Conservation (phyloP, 2,329 filamentous ascomycete genomes). For the Monosporascus cannonballus region DNA sequence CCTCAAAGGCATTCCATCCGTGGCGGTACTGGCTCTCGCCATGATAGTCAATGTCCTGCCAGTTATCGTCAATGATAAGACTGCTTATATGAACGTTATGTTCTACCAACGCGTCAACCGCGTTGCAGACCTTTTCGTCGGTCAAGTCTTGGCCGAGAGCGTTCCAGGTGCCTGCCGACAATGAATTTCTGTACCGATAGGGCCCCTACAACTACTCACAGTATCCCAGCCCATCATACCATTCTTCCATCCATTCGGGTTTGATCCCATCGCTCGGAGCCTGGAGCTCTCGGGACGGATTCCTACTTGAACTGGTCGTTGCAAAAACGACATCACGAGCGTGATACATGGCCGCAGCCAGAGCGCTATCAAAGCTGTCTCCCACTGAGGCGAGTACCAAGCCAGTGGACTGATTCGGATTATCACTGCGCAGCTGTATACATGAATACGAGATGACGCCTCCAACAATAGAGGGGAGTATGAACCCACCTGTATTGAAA, state of each 20-base stretch:
- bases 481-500: slow-evolving; percentile 58
- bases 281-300: slow-evolving; percentile 40
- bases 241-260: slow-evolving; percentile 70
- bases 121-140: slow-evolving; percentile 70
- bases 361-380: slow-evolving; percentile 65
- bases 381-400: slow-evolving; percentile 66
- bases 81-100: slow-evolving; percentile 73
- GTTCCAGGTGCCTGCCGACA: slow-evolving; percentile 73
- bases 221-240: slow-evolving; percentile 90
- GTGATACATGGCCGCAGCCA: slow-evolving; percentile 80
- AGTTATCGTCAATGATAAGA: slow-evolving; percentile 95
- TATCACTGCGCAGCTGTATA: slow-evolving; percentile 60
- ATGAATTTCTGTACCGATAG: slow-evolving; percentile 1
- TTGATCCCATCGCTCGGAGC: slow-evolving; percentile 43
- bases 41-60: slow-evolving; percentile 66
- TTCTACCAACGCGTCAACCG: slow-evolving; percentile 64
- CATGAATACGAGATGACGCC: slow-evolving; percentile 3
- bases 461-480: neutral
- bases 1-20: slow-evolving; percentile 81
- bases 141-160: slow-evolving; percentile 77
- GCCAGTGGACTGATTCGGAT: slow-evolving; percentile 44
- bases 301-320: slow-evolving; percentile 35
- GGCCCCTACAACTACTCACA: slow-evolving; percentile 42
- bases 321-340: slow-evolving; percentile 60
- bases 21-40: slow-evolving; percentile 48